Evolutionary conservation across 2,329 filamentous ascomycete genomes (phyloP).

Genomic region (Botryotinia calthae): DNA sequence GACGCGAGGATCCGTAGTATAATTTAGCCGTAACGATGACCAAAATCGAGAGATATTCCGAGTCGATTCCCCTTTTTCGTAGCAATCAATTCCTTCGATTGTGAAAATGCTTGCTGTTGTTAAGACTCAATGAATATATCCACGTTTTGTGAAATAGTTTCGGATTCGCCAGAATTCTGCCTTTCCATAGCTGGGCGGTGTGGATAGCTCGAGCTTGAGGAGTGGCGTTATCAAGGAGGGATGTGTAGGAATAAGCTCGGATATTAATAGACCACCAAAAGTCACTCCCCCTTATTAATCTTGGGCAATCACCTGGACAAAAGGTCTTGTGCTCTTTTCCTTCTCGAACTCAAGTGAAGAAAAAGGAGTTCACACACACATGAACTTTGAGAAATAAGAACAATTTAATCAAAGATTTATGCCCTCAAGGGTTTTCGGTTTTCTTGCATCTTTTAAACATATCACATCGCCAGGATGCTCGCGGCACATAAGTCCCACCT

Average conservation of each 20-base stretch:
- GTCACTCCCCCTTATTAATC: neutral
- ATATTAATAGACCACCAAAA: neutral
- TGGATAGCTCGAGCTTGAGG: neutral
- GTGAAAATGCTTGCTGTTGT: neutral
- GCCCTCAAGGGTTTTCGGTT: neutral
- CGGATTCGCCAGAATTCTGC: slow-evolving; percentile 14
- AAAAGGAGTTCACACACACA: neutral
- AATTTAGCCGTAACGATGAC: neutral
- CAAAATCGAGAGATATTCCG: neutral
- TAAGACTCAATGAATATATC: slow-evolving; percentile 1
- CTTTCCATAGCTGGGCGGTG: neutral
- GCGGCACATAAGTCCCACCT: neutral
- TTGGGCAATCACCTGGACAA: neutral
- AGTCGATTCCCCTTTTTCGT: neutral
- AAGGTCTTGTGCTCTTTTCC: neutral
- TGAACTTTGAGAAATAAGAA: neutral
- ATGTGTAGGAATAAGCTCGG: neutral
- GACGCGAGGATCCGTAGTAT: neutral
- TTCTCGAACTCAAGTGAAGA: neutral
- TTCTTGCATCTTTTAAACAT: neutral
- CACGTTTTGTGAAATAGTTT: slow-evolving; percentile 6
- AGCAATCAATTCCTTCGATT: neutral
- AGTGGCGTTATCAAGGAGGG: neutral
- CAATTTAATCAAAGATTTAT: neutral
- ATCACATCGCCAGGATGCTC: neutral